A percentile compares a stretch with the other conserved stretches of the same genome.
Conservation (phyloP, 1,139 yeast species). For the Yamadazyma epiphylla region DNA sequence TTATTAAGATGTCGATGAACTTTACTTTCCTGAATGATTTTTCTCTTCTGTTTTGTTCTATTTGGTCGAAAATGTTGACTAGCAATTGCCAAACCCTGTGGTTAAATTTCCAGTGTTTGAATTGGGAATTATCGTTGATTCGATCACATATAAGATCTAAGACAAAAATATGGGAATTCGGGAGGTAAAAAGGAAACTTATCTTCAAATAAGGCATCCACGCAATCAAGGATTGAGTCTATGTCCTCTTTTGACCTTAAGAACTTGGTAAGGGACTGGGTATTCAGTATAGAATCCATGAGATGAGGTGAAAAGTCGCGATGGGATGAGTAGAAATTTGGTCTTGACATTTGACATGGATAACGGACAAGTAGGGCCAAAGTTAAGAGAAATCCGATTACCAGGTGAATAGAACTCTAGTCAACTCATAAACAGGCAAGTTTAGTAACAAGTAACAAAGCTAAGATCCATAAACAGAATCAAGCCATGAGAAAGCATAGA, state of each 20-base stretch:
- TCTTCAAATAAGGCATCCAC: constrained; percentile 41
- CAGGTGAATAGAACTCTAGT: no score
- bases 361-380: no score
- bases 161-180: constrained; percentile 56
- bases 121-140: constrained; percentile 44
- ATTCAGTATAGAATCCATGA: constrained; percentile 24
- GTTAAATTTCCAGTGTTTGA: constrained; percentile 38
- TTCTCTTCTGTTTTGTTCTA: constrained; percentile 16
- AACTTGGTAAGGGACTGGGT: constrained; percentile 64
- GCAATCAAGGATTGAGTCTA: constrained; percentile 39
- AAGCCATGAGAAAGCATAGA: constrained; percentile 1
- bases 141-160: constrained; percentile 68
- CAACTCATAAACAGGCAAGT: no score
- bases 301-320: constrained; percentile 1
- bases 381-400: no score
- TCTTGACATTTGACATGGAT: no score
- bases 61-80: constrained; percentile 12
- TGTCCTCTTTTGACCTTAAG: constrained; percentile 54
- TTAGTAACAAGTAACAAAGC: no score
- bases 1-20: constrained; percentile 16
- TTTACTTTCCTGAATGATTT: constrained; percentile 33
- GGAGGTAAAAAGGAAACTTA: constrained; percentile 47
- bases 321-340: no score
- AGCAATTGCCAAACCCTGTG: constrained; percentile 47
- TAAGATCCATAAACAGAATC: no score